Conservation (phyloP, 495 filamentous ascomycete genomes). For the Aspergillus leporis region DNA sequence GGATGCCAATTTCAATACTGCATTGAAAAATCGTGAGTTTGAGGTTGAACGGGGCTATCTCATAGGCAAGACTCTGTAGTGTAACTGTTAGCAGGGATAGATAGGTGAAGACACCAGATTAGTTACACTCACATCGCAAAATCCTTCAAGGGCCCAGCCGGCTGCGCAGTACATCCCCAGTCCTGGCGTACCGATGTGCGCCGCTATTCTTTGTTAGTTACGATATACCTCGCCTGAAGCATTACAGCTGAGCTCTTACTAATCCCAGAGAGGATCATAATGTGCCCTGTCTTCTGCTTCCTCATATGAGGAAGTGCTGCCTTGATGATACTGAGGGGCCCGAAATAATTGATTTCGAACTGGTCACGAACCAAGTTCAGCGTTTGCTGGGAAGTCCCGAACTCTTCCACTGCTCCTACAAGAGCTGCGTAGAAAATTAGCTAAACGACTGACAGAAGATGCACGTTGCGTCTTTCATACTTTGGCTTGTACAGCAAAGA, state of each 20-base stretch:
- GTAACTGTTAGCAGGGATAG: constrained; percentile 14
- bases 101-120: background rate
- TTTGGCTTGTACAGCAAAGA: constrained; percentile 83
- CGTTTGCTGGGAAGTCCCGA: constrained; percentile 70
- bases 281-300: constrained; percentile 76
- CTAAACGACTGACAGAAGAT: background rate
- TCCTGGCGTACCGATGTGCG: constrained; percentile 89
- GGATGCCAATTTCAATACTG: constrained; percentile 75
- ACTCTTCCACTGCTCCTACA: constrained; percentile 89
- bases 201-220: constrained; percentile 47
- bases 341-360: constrained; percentile 93
- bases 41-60: constrained; percentile 96
- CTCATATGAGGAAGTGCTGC: constrained; percentile 80
- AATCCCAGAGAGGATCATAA: constrained; percentile 86
- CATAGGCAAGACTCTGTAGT: constrained; percentile 79
- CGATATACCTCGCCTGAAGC: background rate
- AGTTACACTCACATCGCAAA: constrained; percentile 66
- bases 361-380: constrained; percentile 81
- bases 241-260: constrained; percentile 46
- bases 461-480: constrained; percentile 37
- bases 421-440: constrained; percentile 55
- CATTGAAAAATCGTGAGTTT: constrained; percentile 95
- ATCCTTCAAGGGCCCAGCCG: constrained; percentile 96
- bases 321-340: constrained; percentile 93
- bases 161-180: constrained; percentile 88